Percentiles rank a stretch among this genome's conserved stretches.
phyloP scores from a whole-genome alignment of 768 basidiomycete species.

The Lactarius sanguifluus region DNA sequence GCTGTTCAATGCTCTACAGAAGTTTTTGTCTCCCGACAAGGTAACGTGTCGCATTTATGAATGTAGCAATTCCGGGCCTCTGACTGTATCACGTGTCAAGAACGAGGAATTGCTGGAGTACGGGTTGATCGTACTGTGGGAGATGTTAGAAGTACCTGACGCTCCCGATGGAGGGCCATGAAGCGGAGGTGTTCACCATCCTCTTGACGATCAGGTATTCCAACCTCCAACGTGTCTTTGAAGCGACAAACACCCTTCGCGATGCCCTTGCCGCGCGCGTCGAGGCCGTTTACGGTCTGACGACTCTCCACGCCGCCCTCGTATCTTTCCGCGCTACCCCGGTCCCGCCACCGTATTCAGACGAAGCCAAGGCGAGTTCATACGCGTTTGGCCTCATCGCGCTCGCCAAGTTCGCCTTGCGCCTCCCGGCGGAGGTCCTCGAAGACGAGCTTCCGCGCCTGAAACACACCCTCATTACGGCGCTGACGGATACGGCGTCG shows the following conservation, averaged over 20 bases:
- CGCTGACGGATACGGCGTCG: conserved; percentile 67
- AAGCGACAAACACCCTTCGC: conserved; percentile 80
- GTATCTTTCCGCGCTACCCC: conserved; percentile 61
- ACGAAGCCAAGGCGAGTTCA: conserved; percentile 59
- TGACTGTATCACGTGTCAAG: conserved; percentile 40
- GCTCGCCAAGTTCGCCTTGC: conserved; percentile 77
- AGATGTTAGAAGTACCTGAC: conserved; percentile 78
- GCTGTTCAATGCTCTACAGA: conserved; percentile 63
- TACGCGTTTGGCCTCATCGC: conserved; percentile 85
- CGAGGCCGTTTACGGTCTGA: conserved; percentile 83
- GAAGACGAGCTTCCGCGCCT: conserved; percentile 86
- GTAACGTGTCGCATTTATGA: conserved; percentile 42
- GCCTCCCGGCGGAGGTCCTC: conserved; percentile 77
- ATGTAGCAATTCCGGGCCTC: conserved; percentile 14
- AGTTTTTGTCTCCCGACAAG: conserved; percentile 60
- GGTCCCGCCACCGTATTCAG: conserved; percentile 43
- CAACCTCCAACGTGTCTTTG: conserved; percentile 69
- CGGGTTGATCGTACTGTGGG: conserved; percentile 80
- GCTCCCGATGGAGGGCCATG: conserved; percentile 71
- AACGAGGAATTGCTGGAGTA: conserved; percentile 67
- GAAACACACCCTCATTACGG: conserved; percentile 67
- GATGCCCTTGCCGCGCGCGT: conserved; percentile 68
- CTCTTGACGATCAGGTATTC: conserved; percentile 73
- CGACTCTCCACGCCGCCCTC: conserved; percentile 74
- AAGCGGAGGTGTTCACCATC: conserved; percentile 70